These are phyloP conservation scores for Cytidiella melzeri DNA, from an alignment of 768 basidiomycete species.

Conservation along the genomic window DNA sequence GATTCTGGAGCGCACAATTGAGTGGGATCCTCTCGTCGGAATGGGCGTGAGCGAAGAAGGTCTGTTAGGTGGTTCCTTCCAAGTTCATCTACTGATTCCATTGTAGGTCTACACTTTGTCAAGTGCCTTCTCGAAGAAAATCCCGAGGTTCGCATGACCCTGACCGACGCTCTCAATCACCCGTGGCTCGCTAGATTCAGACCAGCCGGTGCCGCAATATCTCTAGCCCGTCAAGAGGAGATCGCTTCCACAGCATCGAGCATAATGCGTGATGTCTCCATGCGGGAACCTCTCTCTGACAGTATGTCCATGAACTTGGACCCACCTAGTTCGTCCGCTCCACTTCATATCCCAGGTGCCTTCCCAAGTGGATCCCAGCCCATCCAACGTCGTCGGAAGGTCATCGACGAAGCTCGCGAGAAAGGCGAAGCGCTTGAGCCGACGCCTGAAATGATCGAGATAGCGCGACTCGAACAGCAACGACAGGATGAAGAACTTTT, in stretches of 20 bases:
- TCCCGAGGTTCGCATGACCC: conserved; percentile 63
- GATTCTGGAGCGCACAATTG: conserved; percentile 51
- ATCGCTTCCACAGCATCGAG: background rate
- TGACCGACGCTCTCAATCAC: conserved; percentile 62
- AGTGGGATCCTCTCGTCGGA: conserved; percentile 47
- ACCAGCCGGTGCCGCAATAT: background rate
- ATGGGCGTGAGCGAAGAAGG: conserved; percentile 39
- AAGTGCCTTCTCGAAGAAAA: conserved; percentile 54
- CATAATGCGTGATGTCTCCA: conserved; percentile 1
- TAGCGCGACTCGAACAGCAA: conserved; percentile 21
- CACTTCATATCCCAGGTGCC: conserved; percentile 13
- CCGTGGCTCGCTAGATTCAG: conserved; percentile 56
- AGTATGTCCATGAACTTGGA: background rate
- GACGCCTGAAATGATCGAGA: conserved; percentile 50
- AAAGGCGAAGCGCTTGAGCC: conserved; percentile 40
- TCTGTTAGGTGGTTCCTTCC: conserved; percentile 24
- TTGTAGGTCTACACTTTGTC: conserved; percentile 64
- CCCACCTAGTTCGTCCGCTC: conserved; percentile 1
- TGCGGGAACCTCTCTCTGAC: conserved; percentile 1
- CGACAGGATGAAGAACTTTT: conserved; percentile 19
- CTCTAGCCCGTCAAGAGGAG: conserved; percentile 1
- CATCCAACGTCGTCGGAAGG: conserved; percentile 43
- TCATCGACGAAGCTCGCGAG: conserved; percentile 42
- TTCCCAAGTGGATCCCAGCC: conserved; percentile 18
- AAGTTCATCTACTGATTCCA: conserved; percentile 1